phyloP scores from a whole-genome alignment of 257 asterid genomes.

The Anisodus tanguticus region DNA sequence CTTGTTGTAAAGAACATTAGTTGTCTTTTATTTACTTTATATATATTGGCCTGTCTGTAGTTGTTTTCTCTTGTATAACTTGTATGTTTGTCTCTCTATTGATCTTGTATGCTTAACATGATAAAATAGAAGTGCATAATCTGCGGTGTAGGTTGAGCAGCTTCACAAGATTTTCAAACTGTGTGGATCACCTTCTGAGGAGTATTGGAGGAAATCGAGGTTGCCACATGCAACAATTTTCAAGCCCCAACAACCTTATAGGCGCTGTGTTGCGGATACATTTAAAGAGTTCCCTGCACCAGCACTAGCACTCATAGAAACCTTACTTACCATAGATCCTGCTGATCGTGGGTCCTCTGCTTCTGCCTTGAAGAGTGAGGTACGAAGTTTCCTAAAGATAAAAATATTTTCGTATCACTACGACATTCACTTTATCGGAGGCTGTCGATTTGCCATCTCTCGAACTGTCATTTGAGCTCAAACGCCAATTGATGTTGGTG shows the following conservation, averaged over 20 bases:
- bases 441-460: not conserved
- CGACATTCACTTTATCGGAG: not conserved
- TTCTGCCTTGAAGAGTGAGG: slow-evolving; percentile 92
- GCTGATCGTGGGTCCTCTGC: slow-evolving; percentile 89
- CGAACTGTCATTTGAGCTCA: not conserved
- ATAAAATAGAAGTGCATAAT: slow-evolving; percentile 17
- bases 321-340: slow-evolving; percentile 82
- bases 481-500: not conserved
- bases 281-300: slow-evolving; percentile 86
- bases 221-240: slow-evolving; percentile 94
- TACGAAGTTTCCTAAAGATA: slow-evolving; percentile 35
- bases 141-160: slow-evolving; percentile 80
- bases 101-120: slow-evolving; percentile 7
- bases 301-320: slow-evolving; percentile 77
- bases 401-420: slow-evolving; percentile 22
- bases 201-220: slow-evolving; percentile 92
- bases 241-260: slow-evolving; percentile 95
- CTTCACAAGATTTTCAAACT: slow-evolving; percentile 95
- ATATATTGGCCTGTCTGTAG: not conserved
- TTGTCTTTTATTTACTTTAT: not conserved
- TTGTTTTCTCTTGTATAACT: not conserved
- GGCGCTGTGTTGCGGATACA: slow-evolving; percentile 79
- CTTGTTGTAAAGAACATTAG: too few species aligned
- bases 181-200: slow-evolving; percentile 97
- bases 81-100: not conserved